Conservation (phyloP, 768 basidiomycete genomes). For the Rhodocollybia butyracea region DNA sequence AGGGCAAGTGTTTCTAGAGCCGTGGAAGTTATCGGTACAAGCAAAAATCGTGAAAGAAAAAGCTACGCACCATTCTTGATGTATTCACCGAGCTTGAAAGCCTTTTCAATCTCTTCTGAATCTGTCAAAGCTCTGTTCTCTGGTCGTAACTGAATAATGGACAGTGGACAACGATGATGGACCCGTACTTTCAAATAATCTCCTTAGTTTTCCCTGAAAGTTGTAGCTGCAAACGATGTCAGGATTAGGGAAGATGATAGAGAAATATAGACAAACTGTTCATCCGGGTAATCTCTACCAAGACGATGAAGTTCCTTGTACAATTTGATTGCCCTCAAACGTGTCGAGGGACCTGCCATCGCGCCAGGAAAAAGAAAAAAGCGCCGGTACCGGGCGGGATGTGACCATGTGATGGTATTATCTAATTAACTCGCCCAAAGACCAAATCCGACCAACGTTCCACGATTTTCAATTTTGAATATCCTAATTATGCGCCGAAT, state of each 20-base stretch:
- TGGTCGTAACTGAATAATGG: slow-evolving; percentile 21
- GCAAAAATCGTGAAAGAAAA: neutral
- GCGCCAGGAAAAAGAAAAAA: neutral
- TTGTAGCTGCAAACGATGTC: slow-evolving; percentile 52
- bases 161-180: slow-evolving; percentile 3
- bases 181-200: slow-evolving; percentile 61
- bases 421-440: too few species aligned
- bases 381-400: too few species aligned
- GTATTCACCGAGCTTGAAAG: slow-evolving; percentile 73
- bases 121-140: slow-evolving; percentile 68
- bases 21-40: neutral
- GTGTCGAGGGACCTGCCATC: slow-evolving; percentile 51
- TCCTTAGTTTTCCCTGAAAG: slow-evolving; percentile 70
- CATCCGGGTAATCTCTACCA: slow-evolving; percentile 80
- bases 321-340: slow-evolving; percentile 63
- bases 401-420: too few species aligned
- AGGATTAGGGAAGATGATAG: slow-evolving; percentile 11
- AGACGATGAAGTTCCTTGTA: slow-evolving; percentile 84
- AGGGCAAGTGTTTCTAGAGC: slow-evolving; percentile 75
- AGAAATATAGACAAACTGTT: slow-evolving; percentile 50
- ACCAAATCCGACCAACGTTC: too few species aligned
- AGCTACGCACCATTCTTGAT: slow-evolving; percentile 72
- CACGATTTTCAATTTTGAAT: too few species aligned
- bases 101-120: slow-evolving; percentile 70
- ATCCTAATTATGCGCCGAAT: too few species aligned